phyloP scores from a whole-genome alignment of 2,329 filamentous ascomycete species.

The Nigrospora osmanthi region DNA sequence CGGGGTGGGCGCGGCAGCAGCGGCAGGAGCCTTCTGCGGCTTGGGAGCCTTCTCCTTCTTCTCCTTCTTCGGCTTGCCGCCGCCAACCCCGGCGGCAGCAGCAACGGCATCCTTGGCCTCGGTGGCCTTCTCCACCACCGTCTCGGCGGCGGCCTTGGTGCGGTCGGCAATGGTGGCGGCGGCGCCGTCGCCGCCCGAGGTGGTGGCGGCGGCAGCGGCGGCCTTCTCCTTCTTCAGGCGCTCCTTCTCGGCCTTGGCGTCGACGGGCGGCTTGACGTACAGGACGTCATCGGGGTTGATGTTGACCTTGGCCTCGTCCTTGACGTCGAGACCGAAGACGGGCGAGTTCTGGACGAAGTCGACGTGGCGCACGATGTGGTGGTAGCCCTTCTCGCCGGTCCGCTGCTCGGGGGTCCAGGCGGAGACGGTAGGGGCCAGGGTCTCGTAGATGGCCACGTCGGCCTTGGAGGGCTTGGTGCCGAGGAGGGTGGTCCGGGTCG shows the following conservation, averaged over 20 bases:
- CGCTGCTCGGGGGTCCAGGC: constrained; percentile 79
- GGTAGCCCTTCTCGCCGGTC: constrained; percentile 81
- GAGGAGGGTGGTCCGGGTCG: constrained; percentile 80
- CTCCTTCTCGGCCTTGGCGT: constrained; percentile 94
- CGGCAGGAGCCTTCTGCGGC: constrained; percentile 57
- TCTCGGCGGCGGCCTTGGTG: constrained; percentile 52
- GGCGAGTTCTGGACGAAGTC: constrained; percentile 92
- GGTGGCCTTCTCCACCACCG: constrained; percentile 34
- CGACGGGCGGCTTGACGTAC: constrained; percentile 81
- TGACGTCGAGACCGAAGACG: constrained; percentile 63
- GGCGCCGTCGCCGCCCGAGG: constrained; percentile 33
- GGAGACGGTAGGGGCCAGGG: constrained; percentile 68
- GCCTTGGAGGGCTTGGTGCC: constrained; percentile 84
- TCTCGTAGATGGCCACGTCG: constrained; percentile 75
- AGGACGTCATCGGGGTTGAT: constrained; percentile 75
- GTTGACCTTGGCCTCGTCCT: constrained; percentile 65
- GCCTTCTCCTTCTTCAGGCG: constrained; percentile 94
- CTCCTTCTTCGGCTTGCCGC: constrained; percentile 61
- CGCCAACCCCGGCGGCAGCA: constrained; percentile 25
- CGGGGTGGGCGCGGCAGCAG: constrained; percentile 72
- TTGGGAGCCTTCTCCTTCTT: constrained; percentile 87
- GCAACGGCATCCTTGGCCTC: constrained; percentile 6
- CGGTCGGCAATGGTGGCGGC: constrained; percentile 46
- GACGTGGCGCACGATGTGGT: constrained; percentile 83
- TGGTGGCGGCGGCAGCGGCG: constrained; percentile 49